These are phyloP conservation scores for Daldinia bambusicola DNA, from an alignment of 495 filamentous ascomycete genomes.

Conservation along the genomic window DNA sequence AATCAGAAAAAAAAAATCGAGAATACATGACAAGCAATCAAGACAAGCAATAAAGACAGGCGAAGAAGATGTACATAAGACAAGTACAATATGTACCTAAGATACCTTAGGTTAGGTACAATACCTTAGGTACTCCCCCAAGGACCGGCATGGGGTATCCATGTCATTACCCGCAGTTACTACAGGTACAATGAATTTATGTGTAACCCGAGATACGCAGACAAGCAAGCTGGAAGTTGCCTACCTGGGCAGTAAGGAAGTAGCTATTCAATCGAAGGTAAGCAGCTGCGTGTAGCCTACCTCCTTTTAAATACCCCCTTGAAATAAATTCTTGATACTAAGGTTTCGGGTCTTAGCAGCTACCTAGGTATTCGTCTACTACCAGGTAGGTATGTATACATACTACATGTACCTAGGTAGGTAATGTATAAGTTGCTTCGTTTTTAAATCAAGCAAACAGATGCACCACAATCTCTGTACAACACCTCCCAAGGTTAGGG, in stretches of 20 bases:
- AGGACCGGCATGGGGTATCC: background rate
- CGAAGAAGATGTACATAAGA: no score
- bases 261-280: background rate
- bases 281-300: constrained; percentile 3
- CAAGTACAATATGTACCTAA: background rate
- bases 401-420: no score
- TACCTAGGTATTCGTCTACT: background rate
- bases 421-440: no score
- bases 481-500: no score
- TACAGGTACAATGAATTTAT: background rate
- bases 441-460: no score
- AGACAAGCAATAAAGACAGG: no score
- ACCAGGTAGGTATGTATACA: no score
- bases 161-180: constrained; percentile 38
- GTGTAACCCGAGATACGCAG: constrained; percentile 24
- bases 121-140: no score
- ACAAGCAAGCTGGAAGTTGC: background rate
- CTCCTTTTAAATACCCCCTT: background rate
- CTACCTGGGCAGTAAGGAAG: background rate
- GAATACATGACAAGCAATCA: background rate
- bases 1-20: background rate
- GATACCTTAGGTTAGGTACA: background rate
- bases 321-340: no score
- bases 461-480: no score
- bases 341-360: background rate